Conservation (phyloP, 2,329 filamentous ascomycete species). For the Penicillium glabrum region DNA sequence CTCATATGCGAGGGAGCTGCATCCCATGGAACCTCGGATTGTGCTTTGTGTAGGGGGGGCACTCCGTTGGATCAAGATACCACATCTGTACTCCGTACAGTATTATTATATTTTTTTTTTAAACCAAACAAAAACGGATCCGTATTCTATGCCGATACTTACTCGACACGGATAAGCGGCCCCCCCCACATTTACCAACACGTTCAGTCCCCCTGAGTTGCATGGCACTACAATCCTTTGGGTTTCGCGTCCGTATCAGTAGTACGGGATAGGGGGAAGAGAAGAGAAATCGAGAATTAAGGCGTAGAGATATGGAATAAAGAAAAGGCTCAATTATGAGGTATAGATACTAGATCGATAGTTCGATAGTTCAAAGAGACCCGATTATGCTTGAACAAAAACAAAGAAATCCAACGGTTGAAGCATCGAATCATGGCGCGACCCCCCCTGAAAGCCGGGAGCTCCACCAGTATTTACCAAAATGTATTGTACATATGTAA, state of each 20-base stretch:
- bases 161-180: constrained; percentile 8
- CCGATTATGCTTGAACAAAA: neutral
- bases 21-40: neutral
- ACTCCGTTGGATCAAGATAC: neutral
- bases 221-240: constrained; percentile 3
- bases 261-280: neutral
- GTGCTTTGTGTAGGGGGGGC: neutral
- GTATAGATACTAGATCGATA: neutral
- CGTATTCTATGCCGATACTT: constrained; percentile 8
- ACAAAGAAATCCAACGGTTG: constrained; percentile 6
- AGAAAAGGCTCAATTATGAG: neutral
- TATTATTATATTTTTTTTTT: neutral
- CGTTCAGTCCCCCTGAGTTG: constrained; percentile 17
- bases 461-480: constrained; percentile 3
- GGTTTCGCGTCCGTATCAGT: constrained; percentile 13
- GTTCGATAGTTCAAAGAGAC: neutral
- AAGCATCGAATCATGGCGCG: constrained; percentile 5
- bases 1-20: neutral
- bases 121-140: neutral
- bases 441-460: constrained; percentile 6
- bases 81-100: neutral
- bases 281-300: neutral
- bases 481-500: constrained; percentile 3
- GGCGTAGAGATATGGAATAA: neutral
- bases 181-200: constrained; percentile 6